These are phyloP conservation scores for Pigoraptor vietnamica DNA, from an alignment of 78 protist genomes.

Conservation along the genomic window DNA sequence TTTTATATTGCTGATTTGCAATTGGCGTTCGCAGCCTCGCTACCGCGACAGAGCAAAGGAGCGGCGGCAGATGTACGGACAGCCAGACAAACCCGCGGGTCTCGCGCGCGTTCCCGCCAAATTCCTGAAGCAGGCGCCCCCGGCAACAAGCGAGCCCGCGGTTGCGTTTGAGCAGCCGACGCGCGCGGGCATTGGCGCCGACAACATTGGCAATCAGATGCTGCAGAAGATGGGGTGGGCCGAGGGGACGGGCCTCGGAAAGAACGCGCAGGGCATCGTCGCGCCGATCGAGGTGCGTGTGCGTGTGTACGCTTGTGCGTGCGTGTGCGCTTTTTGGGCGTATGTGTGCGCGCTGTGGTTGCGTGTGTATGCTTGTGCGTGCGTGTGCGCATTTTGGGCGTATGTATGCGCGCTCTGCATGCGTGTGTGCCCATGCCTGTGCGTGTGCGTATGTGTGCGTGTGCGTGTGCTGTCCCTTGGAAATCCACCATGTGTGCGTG, in stretches of 20 bases:
- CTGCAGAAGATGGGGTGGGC: slow-evolving; percentile 10
- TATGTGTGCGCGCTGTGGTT: neutral
- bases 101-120: neutral
- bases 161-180: neutral
- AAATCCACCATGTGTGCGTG: neutral
- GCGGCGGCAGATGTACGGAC: neutral
- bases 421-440: neutral
- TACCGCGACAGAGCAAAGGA: neutral
- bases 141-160: neutral
- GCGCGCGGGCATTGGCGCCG: neutral
- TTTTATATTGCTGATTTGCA: neutral
- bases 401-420: neutral
- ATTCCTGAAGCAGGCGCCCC: neutral
- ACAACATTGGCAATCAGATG: neutral
- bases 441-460: neutral
- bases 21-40: neutral
- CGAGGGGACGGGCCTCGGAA: neutral
- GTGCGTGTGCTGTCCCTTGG: neutral
- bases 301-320: neutral
- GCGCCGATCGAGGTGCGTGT: neutral
- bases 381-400: neutral
- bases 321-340: neutral
- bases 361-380: neutral
- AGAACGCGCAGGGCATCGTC: neutral
- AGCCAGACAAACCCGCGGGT: neutral